Evolutionary conservation across 2,329 filamentous ascomycete genomes (phyloP).

Genomic region (Aspergillus sp.): DNA sequence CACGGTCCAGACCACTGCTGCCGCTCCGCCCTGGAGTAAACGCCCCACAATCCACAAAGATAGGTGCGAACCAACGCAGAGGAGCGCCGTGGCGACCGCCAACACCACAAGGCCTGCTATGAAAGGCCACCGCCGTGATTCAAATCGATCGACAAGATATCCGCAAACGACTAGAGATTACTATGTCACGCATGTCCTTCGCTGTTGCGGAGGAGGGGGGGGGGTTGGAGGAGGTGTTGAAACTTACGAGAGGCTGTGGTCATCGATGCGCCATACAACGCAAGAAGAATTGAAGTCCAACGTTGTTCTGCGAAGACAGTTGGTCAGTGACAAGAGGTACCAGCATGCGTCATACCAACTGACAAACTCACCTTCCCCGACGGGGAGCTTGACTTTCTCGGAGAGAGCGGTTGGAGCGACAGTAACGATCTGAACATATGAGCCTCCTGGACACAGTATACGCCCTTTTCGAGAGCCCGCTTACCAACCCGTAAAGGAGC

Average conservation of each 20-base stretch:
- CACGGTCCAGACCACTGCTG: constrained; percentile 71
- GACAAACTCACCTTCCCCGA: constrained; percentile 14
- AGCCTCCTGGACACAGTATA: neutral
- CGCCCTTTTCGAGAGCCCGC: neutral
- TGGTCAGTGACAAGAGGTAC: too few relatives aligned
- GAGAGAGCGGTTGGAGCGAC: constrained; percentile 68
- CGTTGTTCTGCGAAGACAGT: constrained; percentile 52
- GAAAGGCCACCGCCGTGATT: constrained; percentile 61
- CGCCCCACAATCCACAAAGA: constrained; percentile 62
- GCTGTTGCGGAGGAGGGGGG: neutral
- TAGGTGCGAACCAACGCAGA: constrained; percentile 63
- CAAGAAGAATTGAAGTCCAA: constrained; percentile 71
- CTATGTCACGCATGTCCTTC: neutral
- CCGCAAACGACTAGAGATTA: constrained; percentile 43
- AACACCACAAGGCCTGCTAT: constrained; percentile 63
- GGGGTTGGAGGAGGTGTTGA: neutral
- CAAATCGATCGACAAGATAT: constrained; percentile 54
- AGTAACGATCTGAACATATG: constrained; percentile 55
- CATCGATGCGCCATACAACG: constrained; percentile 67
- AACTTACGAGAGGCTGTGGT: constrained; percentile 54
- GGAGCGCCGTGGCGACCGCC: constrained; percentile 60
- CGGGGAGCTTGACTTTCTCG: constrained; percentile 45
- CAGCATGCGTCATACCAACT: neutral
- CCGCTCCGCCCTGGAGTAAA: constrained; percentile 66
- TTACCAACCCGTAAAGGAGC: constrained; percentile 37